These are phyloP conservation scores for Bipolaris bicolor DNA, from an alignment of 2,329 filamentous ascomycete species.

Conservation along the genomic window DNA sequence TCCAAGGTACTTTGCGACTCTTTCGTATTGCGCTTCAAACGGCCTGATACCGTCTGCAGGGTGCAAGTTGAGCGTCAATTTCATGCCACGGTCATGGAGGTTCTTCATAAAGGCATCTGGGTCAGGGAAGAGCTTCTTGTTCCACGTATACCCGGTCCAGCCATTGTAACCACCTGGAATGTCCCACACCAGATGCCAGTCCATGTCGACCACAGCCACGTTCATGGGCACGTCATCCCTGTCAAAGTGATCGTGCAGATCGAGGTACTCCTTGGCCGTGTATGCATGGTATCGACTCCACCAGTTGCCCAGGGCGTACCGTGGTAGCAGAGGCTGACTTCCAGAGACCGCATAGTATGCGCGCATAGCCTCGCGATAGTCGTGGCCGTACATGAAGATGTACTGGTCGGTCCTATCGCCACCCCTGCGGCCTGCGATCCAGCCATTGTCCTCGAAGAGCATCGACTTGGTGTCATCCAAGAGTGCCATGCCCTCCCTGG, in stretches of 20 bases:
- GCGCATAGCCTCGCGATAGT: constrained; percentile 62
- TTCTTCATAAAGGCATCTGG: constrained; percentile 59
- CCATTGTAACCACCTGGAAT: constrained; percentile 50
- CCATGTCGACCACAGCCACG: constrained; percentile 69
- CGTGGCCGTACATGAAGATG: constrained; percentile 64
- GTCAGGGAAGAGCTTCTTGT: constrained; percentile 60
- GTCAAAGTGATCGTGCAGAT: constrained; percentile 63
- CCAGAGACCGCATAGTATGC: constrained; percentile 64
- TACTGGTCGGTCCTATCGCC: constrained; percentile 64
- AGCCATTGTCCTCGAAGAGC: constrained; percentile 62
- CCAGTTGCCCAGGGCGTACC: constrained; percentile 69
- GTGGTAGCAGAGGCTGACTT: constrained; percentile 61
- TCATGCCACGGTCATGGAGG: constrained; percentile 60
- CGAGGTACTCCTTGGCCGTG: constrained; percentile 60
- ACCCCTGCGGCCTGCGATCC: constrained; percentile 55
- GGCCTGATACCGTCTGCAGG: constrained; percentile 64
- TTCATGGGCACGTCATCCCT: constrained; percentile 61
- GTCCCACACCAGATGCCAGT: constrained; percentile 65
- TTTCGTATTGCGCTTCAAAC: constrained; percentile 63
- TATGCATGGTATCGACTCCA: constrained; percentile 70
- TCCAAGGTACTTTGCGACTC: constrained; percentile 60
- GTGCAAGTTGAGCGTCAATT: constrained; percentile 66
- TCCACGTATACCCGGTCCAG: constrained; percentile 69
- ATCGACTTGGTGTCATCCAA: constrained; percentile 64
- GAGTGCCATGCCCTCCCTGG: constrained; percentile 57